A percentile compares a stretch with the other conserved stretches of the same genome.
These are phyloP conservation scores for Ogataea ramenticola DNA, from an alignment of 805 yeast species.

Conservation along the genomic window DNA sequence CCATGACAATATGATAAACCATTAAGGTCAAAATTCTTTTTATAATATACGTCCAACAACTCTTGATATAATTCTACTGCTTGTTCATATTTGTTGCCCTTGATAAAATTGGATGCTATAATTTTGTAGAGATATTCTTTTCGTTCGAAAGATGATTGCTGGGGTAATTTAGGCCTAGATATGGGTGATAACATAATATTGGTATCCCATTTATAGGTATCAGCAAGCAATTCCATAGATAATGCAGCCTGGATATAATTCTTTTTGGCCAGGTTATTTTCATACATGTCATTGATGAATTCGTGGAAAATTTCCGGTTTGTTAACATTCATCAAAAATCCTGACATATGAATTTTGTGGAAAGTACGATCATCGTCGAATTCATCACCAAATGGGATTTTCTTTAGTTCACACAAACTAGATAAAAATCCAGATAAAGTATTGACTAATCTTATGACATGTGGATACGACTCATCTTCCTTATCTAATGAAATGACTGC, in stretches of 20 bases:
- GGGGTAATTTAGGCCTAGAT: constrained; percentile 65
- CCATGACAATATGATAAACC: constrained; percentile 69
- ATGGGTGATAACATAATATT: constrained; percentile 48
- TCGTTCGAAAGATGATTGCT: constrained; percentile 73
- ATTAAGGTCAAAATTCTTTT: constrained; percentile 64
- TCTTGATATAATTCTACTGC: constrained; percentile 77
- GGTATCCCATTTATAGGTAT: constrained; percentile 69
- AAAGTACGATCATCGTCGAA: constrained; percentile 84
- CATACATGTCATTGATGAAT: constrained; percentile 70
- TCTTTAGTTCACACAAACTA: constrained; percentile 56
- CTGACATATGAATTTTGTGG: constrained; percentile 67
- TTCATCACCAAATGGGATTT: constrained; percentile 75
- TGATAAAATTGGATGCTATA: constrained; percentile 62
- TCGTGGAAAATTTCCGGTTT: constrained; percentile 75
- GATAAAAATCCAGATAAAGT: constrained; percentile 55
- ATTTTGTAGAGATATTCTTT: constrained; percentile 64
- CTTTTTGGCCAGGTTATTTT: constrained; percentile 48
- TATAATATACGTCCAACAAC: constrained; percentile 65
- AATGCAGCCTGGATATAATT: constrained; percentile 80
- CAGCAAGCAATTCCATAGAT: constrained; percentile 68
- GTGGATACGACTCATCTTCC: constrained; percentile 54
- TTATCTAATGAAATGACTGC: constrained; percentile 43
- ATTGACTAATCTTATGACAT: constrained; percentile 43
- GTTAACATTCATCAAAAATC: constrained; percentile 69
- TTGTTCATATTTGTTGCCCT: constrained; percentile 70